phyloP scores from a whole-genome alignment of 257 asterid species.

The Ligustrum vulgare region DNA sequence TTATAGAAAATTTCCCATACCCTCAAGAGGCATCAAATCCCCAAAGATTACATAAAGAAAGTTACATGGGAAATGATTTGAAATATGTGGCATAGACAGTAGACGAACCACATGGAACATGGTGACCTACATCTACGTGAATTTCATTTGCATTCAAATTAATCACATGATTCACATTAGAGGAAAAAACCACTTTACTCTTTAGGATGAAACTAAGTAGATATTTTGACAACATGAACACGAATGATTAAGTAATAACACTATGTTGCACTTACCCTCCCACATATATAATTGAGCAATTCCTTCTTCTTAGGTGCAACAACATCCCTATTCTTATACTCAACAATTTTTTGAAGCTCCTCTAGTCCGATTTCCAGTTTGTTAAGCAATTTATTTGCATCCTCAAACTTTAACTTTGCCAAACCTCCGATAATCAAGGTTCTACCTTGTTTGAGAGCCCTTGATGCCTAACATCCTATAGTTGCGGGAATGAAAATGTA shows the following conservation, averaged over 20 bases:
- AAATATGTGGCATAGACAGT: not conserved
- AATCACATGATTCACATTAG: too few species aligned
- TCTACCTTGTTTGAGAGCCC: conserved; percentile 73
- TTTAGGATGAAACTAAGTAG: not conserved
- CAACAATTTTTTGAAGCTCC: conserved; percentile 70
- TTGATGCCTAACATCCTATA: too few species aligned
- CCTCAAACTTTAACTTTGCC: conserved; percentile 77
- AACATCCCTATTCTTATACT: conserved; percentile 71
- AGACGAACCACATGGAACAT: not conserved
- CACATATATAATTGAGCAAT: conserved; percentile 83
- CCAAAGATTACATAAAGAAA: not conserved
- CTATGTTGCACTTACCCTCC: conserved; percentile 70
- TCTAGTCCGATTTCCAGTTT: conserved; percentile 80
- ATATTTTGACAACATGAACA: not conserved
- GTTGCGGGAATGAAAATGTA: too few species aligned
- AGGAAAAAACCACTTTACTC: not conserved
- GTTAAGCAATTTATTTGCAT: conserved; percentile 73
- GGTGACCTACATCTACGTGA: not conserved
- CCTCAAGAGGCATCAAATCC: not conserved
- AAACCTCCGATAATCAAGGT: conserved; percentile 73
- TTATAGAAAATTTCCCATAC: not conserved
- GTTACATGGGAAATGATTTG: not conserved
- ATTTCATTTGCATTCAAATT: too few species aligned
- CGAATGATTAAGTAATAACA: conserved; percentile 5
- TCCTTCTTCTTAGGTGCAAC: conserved; percentile 92